These are phyloP conservation scores for Silene vulgaris DNA, from an alignment of 179 eudicot genomes.

Conservation along the genomic window DNA sequence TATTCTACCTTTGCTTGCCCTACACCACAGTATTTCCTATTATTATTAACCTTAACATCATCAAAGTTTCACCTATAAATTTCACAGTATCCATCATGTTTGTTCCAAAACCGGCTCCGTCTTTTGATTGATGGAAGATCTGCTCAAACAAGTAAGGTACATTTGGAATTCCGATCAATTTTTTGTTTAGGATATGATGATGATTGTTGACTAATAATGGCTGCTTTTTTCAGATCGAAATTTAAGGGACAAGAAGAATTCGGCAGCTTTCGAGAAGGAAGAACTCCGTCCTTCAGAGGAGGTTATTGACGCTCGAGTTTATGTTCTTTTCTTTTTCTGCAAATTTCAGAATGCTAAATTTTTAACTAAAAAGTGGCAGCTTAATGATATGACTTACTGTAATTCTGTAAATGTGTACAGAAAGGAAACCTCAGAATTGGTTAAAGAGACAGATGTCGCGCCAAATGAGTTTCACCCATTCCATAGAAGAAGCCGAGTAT, in stretches of 20 bases:
- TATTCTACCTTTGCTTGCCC: conserved; percentile 31
- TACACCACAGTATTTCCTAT: conserved; percentile 11
- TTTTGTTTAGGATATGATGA: background rate
- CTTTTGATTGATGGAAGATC: conserved; percentile 22
- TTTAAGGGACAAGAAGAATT: conserved; percentile 18
- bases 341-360: background rate
- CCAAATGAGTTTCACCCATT: conserved; percentile 41
- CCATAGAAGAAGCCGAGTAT: conserved; percentile 40
- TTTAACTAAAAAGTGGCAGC: background rate
- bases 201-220: background rate
- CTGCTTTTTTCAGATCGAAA: conserved; percentile 17
- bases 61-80: conserved; percentile 3
- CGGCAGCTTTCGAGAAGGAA: conserved; percentile 21
- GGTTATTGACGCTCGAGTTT: conserved; percentile 10
- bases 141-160: conserved; percentile 27
- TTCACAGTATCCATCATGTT: conserved; percentile 14
- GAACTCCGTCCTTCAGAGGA: conserved; percentile 31
- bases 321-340: background rate
- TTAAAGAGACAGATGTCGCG: conserved; percentile 44
- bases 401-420: conserved; percentile 31
- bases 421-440: conserved; percentile 56
- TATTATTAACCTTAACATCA: background rate
- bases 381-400: background rate
- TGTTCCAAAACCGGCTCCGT: background rate
- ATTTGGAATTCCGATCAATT: conserved; percentile 8